Base-by-base conservation (phyloP, 2,329 filamentous ascomycete species). In the Sclerotinia subarctica region DNA sequence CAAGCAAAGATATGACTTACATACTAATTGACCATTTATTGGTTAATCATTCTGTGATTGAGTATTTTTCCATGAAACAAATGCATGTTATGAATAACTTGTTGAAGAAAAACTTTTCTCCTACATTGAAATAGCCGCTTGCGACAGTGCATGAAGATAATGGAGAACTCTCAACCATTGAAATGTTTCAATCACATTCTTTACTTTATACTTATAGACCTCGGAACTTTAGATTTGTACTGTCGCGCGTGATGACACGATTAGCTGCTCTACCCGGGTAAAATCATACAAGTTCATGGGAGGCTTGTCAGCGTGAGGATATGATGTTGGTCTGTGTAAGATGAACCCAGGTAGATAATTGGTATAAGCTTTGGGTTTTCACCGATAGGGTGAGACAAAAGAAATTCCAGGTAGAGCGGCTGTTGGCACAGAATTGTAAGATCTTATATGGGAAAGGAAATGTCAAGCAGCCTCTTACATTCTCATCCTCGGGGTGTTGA, bases 261-360 rank as follows among this genome's bases (percentile, higher is more conserved):
- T 44, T 46, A 26, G 47, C 38, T 47, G 35, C n/a, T 62, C 46
- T 15, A 49, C 17, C 29, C 5, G 21, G n/a, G 26, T 24, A 8
- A 32, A 24, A 62, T 51, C 42, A 17, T 49, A 44, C 29, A 49
- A 58, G 32, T 15, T 53, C 35, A n/a, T 42, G 47, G 46, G n/a
- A 62, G 24, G 24, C 47, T 62, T 38, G 8, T 38, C 46, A 10
- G 6, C 13, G 56, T 51, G 42, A 52, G 42, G 38, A 67, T 67
- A 46, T 47, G 21, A 59, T 24, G 24, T 26, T 53, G 65, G 56
- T n/a, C 56, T 67, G 56, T 67, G 65, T 67, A 38, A 62, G 8
- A 53, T 17, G 35, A 35, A 38, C n/a, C 24, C 42, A 32, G 21
- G 51, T 38, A 65, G 24, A 35, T 24, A 32, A 42, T 29, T 56